Base-by-base conservation (phyloP, 2,329 filamentous ascomycete species). In the Neonectria sp. region DNA sequence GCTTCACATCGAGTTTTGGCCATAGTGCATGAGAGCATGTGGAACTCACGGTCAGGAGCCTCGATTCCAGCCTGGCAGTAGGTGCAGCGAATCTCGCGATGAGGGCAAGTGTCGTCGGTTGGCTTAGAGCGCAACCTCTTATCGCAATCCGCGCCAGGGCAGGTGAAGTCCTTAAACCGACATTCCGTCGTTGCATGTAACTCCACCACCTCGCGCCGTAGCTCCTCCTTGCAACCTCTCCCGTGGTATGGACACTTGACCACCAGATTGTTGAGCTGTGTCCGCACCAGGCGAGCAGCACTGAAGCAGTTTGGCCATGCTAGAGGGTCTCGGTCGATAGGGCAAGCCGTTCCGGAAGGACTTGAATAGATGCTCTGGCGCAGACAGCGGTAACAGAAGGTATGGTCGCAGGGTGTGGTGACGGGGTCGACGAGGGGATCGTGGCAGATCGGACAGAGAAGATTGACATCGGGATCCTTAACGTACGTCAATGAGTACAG, bases 371-470 rank as follows among this genome's bases (percentile, higher is more conserved):
- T 81, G 71, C 81, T 81, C 35, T 81, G 76, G 31, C 81, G 80
- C 57, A 91, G 81, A 74, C 90, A 92, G 5, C 82, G 82, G 58
- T 86, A 85, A 73, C 90, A 92, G 75, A 92, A 92, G 13, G 89
- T 90, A 76, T 92, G 90, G 65, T 90, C 88, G 78, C 90, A 92
- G 8, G 82, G 81, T 1, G 89, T 91, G 48, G 89, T 90, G 55
- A 90, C 83, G 0, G 90, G 89, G 15, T 87, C 83, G 55, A 91
- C 81, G 48, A 92, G 84, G 3, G 90, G 87, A 12, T 88, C 85
- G 71, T 88, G 88, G 79, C 90, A 92, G 67, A 89, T 86, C 4
- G 86, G 86, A 57, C 84, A 86, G 62, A 88, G 80, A 13, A 87
- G 77, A 55, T 85, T 86, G 63, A 83, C 79, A 71, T 88, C 86